phyloP scores from a whole-genome alignment of 768 basidiomycete genomes.

The Pulveroboletus sp. region DNA sequence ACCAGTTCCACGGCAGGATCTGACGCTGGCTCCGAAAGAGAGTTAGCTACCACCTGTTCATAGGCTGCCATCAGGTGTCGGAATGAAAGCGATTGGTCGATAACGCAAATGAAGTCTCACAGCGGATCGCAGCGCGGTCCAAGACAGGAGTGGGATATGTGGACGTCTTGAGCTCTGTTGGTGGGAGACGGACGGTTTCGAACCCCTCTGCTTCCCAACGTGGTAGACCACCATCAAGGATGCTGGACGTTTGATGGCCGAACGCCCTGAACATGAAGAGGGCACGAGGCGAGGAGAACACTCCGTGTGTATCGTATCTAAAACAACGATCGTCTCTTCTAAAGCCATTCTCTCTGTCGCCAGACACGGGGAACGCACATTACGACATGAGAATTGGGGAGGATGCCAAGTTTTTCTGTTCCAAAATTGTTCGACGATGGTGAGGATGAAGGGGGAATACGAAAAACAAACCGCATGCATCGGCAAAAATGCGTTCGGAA shows the following conservation, averaged over 20 bases:
- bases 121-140: slow-evolving; percentile 46
- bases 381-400: slow-evolving; percentile 73
- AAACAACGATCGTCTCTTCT: slow-evolving; percentile 8
- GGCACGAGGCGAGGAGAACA: slow-evolving; percentile 91
- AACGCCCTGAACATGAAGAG: slow-evolving; percentile 94
- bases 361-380: slow-evolving; percentile 45
- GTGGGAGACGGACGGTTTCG: slow-evolving; percentile 41
- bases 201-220: slow-evolving; percentile 71
- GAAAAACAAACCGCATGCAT: slow-evolving; percentile 67
- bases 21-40: slow-evolving; percentile 42
- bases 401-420: slow-evolving; percentile 71
- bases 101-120: slow-evolving; percentile 33
- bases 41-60: slow-evolving; percentile 76
- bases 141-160: slow-evolving; percentile 55
- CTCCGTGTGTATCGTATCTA: slow-evolving; percentile 87
- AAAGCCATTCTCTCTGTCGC: not conserved
- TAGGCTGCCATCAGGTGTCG: slow-evolving; percentile 52
- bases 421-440: slow-evolving; percentile 8
- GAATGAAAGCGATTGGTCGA: slow-evolving; percentile 28
- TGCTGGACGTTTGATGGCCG: slow-evolving; percentile 81
- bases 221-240: slow-evolving; percentile 92
- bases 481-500: slow-evolving; percentile 60
- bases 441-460: slow-evolving; percentile 3
- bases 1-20: slow-evolving; percentile 61
- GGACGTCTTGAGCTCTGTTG: slow-evolving; percentile 22